Base-by-base conservation (phyloP, 306 rosid species). In the Canavalia ensiformis region DNA sequence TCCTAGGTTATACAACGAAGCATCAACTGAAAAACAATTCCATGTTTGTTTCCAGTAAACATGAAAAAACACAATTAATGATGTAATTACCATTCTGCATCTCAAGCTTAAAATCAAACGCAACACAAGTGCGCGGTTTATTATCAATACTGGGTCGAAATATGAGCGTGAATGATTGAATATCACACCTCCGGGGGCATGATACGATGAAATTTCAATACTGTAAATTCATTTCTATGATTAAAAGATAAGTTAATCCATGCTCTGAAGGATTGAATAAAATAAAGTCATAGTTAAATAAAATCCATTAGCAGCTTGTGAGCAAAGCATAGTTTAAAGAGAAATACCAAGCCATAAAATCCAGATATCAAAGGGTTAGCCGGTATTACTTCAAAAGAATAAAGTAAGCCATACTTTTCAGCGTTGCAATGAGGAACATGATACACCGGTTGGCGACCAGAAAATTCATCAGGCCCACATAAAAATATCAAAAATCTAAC, bases 281-380 rank as follows among this genome's bases (percentile, higher is more conserved):
- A 54, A 62, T 12, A 57, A 3, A 54, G 29, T 5, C 37, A 3
- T 41, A 44, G 49, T n/a, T 5, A 8, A 30, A 31, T 35, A 41
- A 78, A 50, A 29, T 77, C 41, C 1, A 13, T 79, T 79, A 56
- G 50, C 8, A 45, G 30, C 11, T 4, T 12, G 34, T 6, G 30
- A 33, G 45, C 44, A 58, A 28, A 74, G 39, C 49, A 55, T 55
- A 13, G 13, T 56, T 78, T 57, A 64, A 28, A 64, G 54, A 9
- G 30, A 63, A 47, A 62, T 6, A 62, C 25, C 4, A 64, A 39
- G 10, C 34, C 31, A 69, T 1, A 18, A 49, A 67, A 67, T 30
- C 81, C 57, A 67, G 39, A 47, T 46, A 59, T 68, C 18, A 72
- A 77, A 69, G 68, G 64, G 81, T 52, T 72, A 49, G 75, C 29